phyloP scores from a whole-genome alignment of 495 filamentous ascomycete genomes.

The Lophiostoma macrostomum region DNA sequence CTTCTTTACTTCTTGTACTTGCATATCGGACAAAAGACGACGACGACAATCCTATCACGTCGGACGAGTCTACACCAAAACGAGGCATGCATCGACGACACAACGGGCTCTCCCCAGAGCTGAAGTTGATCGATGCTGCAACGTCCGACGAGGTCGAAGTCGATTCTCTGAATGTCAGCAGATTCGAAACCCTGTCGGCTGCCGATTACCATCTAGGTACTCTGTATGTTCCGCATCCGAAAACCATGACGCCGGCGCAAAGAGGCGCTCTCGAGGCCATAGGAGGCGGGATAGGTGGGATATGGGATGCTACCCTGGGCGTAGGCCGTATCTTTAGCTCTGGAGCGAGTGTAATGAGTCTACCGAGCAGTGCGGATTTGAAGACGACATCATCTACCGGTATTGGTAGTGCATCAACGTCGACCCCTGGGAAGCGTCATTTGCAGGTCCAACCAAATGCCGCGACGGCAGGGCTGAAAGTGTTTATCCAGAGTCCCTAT shows the following conservation, averaged over 20 bases:
- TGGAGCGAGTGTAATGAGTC: conserved; percentile 72
- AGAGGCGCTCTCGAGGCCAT: conserved; percentile 67
- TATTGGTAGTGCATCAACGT: conserved; percentile 36
- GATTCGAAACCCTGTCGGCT: conserved; percentile 80
- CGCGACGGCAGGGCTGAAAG: conserved; percentile 71
- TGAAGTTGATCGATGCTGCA: conserved; percentile 83
- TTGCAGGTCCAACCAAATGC: conserved; percentile 37
- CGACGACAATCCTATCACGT: conserved; percentile 52
- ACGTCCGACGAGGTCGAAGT: conserved; percentile 73
- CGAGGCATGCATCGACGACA: conserved; percentile 62
- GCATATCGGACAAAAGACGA: conserved; percentile 75
- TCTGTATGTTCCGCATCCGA: conserved; percentile 66
- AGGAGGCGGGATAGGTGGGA: conserved; percentile 56
- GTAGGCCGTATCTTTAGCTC: conserved; percentile 82
- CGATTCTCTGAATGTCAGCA: conserved; percentile 75
- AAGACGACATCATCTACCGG: conserved; percentile 49
- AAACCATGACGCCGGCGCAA: conserved; percentile 56
- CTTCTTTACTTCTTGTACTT: conserved; percentile 82
- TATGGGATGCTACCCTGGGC: conserved; percentile 81
- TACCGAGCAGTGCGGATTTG: conserved; percentile 43
- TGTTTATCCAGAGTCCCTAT: conserved; percentile 94
- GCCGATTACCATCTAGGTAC: conserved; percentile 89
- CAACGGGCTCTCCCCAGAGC: conserved; percentile 78
- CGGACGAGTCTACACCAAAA: conserved; percentile 51
- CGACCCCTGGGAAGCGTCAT: conserved; percentile 15